A percentile compares a stretch with the other conserved stretches of the same genome.
Evolutionary conservation across 202 grass and related monocot species (phyloP).

Genomic region (Setaria viridis): DNA sequence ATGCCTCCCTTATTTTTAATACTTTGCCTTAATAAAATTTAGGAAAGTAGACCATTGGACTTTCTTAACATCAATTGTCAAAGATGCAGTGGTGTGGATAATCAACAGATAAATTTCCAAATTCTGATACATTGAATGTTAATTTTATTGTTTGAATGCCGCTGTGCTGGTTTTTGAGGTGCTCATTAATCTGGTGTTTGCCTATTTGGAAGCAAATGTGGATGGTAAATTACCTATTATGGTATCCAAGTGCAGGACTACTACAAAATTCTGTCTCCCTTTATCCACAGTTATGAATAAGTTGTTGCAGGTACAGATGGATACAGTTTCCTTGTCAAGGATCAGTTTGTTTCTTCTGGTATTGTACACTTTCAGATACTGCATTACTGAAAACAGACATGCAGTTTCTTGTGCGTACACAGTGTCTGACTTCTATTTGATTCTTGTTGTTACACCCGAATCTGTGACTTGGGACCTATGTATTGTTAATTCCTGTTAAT

Average conservation of each 20-base stretch:
- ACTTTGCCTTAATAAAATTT: neutral
- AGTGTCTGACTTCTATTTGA: neutral
- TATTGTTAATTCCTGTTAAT: neutral
- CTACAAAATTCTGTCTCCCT: neutral
- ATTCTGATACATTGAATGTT: neutral
- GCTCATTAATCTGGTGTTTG: neutral
- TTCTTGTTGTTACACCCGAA: neutral
- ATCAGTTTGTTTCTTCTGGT: neutral
- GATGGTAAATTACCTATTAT: neutral
- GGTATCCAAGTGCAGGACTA: neutral
- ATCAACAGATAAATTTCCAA: neutral
- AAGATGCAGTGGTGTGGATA: neutral
- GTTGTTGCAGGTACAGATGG: neutral
- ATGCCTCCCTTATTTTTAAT: neutral
- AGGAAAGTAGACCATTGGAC: neutral
- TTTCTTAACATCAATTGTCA: neutral
- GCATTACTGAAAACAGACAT: neutral
- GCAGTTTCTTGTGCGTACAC: neutral
- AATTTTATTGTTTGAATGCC: neutral
- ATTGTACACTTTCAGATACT: neutral
- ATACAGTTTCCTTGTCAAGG: neutral
- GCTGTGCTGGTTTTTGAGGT: neutral
- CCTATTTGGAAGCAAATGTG: neutral
- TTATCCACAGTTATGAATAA: neutral
- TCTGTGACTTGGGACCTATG: neutral